Conservation (phyloP, 2,329 filamentous ascomycete species). For the Ascocoryne sarcoides region DNA sequence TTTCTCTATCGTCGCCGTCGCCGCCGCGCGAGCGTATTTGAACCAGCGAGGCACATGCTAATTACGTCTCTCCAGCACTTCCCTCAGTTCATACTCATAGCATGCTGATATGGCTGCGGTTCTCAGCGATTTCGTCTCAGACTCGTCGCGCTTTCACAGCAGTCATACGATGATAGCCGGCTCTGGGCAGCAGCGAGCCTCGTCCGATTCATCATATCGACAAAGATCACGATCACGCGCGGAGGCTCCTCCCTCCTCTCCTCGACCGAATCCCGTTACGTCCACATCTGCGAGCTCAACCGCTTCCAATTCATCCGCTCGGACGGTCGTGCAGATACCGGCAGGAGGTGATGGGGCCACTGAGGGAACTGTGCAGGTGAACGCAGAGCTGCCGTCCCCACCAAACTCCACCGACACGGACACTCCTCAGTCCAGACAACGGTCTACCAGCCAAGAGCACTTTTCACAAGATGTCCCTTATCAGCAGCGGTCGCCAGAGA, state of each 20-base stretch:
- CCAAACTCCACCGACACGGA: constrained; percentile 26
- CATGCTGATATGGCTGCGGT: constrained; percentile 49
- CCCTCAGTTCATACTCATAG: constrained; percentile 12
- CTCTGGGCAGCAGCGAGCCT: constrained; percentile 38
- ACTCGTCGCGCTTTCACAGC: constrained; percentile 54
- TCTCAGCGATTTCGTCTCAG: constrained; percentile 65
- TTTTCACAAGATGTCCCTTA: constrained; percentile 14
- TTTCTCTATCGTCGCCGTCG: constrained; percentile 1
- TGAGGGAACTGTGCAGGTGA: constrained; percentile 7
- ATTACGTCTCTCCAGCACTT: constrained; percentile 17
- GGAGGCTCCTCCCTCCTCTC: constrained; percentile 23
- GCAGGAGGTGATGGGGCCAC: constrained; percentile 7
- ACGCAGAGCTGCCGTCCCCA: constrained; percentile 21
- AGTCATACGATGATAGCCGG: constrained; percentile 53
- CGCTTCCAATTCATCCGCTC: constrained; percentile 16
- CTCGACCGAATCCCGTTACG: constrained; percentile 17
- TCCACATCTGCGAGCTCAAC: constrained; percentile 16
- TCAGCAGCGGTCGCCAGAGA: constrained; percentile 5
- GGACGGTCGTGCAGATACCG: constrained; percentile 9
- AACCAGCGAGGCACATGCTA: constrained; percentile 12
- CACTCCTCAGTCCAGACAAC: constrained; percentile 16
- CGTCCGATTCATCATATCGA: constrained; percentile 31
- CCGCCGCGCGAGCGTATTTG: background rate
- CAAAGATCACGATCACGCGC: constrained; percentile 21
- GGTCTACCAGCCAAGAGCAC: constrained; percentile 25